These are phyloP conservation scores for Andrographis paniculata DNA, from an alignment of 305 asterid genomes.

Conservation along the genomic window DNA sequence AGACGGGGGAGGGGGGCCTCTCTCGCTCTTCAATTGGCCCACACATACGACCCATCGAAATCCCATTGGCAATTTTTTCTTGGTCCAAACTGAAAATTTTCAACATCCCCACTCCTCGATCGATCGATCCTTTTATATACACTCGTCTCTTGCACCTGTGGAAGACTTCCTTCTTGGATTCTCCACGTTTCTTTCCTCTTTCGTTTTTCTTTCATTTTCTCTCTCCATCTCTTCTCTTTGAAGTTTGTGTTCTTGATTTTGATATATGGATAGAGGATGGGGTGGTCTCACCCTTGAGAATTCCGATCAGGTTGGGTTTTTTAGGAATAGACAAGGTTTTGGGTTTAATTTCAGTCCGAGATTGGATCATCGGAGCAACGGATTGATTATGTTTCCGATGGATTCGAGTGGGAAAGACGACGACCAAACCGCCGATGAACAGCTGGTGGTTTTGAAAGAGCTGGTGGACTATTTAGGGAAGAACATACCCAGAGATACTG, in stretches of 20 bases:
- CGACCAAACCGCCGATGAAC: slow-evolving; percentile 21
- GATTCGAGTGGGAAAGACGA: slow-evolving; percentile 30
- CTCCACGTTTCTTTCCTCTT: slow-evolving; percentile 18
- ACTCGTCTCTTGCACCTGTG: slow-evolving; percentile 24
- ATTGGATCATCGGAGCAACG: slow-evolving; percentile 25
- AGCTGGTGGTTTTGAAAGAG: slow-evolving; percentile 36
- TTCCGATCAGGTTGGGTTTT: slow-evolving; percentile 41
- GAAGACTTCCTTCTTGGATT: slow-evolving; percentile 64
- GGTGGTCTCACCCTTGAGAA: slow-evolving; percentile 65
- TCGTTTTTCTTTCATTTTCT: slow-evolving; percentile 15
- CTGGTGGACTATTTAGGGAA: slow-evolving; percentile 80
- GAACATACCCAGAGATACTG: slow-evolving; percentile 21
- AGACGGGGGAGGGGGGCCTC: no score
- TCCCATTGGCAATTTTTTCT: slow-evolving; percentile 21
- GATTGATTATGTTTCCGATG: slow-evolving; percentile 38
- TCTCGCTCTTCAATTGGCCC: slow-evolving; percentile 18
- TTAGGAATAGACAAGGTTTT: slow-evolving; percentile 43
- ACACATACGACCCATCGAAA: slow-evolving; percentile 8
- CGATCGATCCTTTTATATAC: slow-evolving; percentile 33
- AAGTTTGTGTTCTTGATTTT: slow-evolving; percentile 13
- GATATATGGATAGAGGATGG: slow-evolving; percentile 80
- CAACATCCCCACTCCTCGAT: neutral
- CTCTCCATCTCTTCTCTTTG: neutral
- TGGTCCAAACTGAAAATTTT: slow-evolving; percentile 17
- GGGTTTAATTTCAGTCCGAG: slow-evolving; percentile 49